Evolutionary conservation across 306 rosid genomes (phyloP).

Genomic region (Amphicarpaea edgeworthii): DNA sequence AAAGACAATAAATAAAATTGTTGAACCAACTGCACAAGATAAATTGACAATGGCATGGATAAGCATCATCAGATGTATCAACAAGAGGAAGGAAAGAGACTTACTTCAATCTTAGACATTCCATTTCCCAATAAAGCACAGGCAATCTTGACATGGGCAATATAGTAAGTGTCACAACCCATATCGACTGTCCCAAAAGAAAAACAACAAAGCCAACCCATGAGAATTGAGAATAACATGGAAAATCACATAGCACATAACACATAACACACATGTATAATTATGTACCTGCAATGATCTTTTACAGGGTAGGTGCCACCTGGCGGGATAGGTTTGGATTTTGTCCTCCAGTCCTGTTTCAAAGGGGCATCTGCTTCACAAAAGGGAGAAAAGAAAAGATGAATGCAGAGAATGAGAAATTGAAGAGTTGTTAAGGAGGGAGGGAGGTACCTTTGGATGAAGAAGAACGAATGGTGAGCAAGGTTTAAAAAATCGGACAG

Average conservation of each 20-base stretch:
- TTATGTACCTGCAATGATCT: conserved; percentile 86
- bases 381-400: not conserved
- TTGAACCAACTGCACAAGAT: conserved; percentile 6
- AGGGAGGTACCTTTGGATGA: conserved; percentile 64
- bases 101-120: conserved; percentile 93
- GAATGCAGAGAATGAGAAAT: conserved; percentile 10
- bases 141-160: conserved; percentile 96
- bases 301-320: conserved; percentile 97
- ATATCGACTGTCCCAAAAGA: conserved; percentile 65
- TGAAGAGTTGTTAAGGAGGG: not conserved
- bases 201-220: not conserved
- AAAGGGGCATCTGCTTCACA: conserved; percentile 59
- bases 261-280: not conserved
- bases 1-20: not conserved
- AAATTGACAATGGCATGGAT: not conserved
- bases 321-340: conserved; percentile 84
- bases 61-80: conserved; percentile 9
- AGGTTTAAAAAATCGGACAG: no score
- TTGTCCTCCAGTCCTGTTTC: conserved; percentile 88
- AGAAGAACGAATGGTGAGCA: conserved; percentile 62
- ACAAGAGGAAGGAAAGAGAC: conserved; percentile 37
- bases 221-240: not conserved
- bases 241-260: conserved; percentile 13
- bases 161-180: conserved; percentile 94
- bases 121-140: conserved; percentile 99